Conservation (phyloP, 352 stramenopile genomes). For the Phytophthora pseudosyringae region DNA sequence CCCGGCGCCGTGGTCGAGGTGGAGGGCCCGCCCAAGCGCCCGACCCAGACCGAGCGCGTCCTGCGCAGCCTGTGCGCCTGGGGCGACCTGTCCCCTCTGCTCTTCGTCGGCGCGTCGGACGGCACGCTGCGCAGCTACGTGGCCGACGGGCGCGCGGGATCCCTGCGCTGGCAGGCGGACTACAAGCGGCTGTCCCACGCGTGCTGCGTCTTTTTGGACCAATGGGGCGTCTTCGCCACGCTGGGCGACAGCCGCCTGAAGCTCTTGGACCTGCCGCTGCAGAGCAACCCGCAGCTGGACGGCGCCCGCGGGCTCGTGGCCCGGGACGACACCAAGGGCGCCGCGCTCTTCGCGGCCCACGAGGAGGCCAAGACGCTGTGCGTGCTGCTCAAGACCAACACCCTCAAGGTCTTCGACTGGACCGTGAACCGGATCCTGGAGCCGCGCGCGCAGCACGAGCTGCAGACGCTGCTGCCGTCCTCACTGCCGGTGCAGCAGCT, state of each 20-base stretch:
- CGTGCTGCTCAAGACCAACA: constrained; percentile 65
- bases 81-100: constrained; percentile 49
- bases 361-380: constrained; percentile 61
- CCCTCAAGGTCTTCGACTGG: constrained; percentile 81
- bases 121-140: constrained; percentile 65
- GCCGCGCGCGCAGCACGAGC: constrained; percentile 62
- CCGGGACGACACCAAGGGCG: constrained; percentile 70
- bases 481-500: constrained; percentile 58
- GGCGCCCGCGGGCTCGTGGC: constrained; percentile 39
- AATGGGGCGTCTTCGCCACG: constrained; percentile 73
- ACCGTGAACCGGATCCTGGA: constrained; percentile 59
- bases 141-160: constrained; percentile 33
- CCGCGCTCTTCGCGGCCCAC: constrained; percentile 57
- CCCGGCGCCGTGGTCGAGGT: constrained; percentile 48
- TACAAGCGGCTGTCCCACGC: constrained; percentile 71
- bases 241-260: constrained; percentile 64
- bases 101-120: constrained; percentile 68
- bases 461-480: constrained; percentile 37
- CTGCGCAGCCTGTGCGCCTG: constrained; percentile 48
- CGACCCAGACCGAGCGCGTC: constrained; percentile 54
- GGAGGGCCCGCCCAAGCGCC: constrained; percentile 65
- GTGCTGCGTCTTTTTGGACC: constrained; percentile 61
- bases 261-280: constrained; percentile 67
- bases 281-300: constrained; percentile 49
- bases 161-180: constrained; percentile 56